Percentiles rank a stretch among this genome's conserved stretches.
These are phyloP conservation scores for Metarhizium anisopliae DNA, from an alignment of 2,329 filamentous ascomycete species.

Conservation along the genomic window DNA sequence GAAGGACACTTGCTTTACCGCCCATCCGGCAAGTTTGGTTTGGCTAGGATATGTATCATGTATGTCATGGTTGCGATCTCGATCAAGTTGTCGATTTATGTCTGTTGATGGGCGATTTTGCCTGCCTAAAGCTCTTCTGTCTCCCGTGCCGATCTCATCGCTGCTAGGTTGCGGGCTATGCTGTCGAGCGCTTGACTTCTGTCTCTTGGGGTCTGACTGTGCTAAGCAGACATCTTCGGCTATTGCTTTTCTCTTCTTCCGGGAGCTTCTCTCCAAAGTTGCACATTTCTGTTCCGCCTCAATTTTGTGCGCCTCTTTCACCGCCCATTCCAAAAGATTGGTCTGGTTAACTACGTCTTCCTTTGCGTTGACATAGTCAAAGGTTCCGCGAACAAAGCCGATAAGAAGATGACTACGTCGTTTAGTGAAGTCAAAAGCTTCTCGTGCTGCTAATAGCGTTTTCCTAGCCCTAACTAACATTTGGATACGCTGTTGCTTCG, in stretches of 20 bases:
- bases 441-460: not conserved
- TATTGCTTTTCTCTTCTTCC: not conserved
- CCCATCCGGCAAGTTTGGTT: not conserved
- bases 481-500: constrained; percentile 2
- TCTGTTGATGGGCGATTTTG: not conserved
- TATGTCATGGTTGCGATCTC: not conserved
- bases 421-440: not conserved
- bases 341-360: constrained; percentile 10
- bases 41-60: not conserved
- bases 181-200: constrained; percentile 1
- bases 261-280: not conserved
- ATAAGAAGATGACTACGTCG: constrained; percentile 1
- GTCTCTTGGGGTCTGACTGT: constrained; percentile 1
- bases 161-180: not conserved
- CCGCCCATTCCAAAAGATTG: constrained; percentile 16
- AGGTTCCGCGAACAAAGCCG: constrained; percentile 5
- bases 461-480: constrained; percentile 2
- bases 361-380: constrained; percentile 6
- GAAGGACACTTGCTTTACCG: not conserved
- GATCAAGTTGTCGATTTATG: not conserved
- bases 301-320: constrained; percentile 16
- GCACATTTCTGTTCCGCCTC: constrained; percentile 11
- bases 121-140: not conserved
- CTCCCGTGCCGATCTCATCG: not conserved
- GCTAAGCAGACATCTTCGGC: not conserved